Evolutionary conservation across 257 asterid genomes (phyloP).

Genomic region (Solanum paucissectum): DNA sequence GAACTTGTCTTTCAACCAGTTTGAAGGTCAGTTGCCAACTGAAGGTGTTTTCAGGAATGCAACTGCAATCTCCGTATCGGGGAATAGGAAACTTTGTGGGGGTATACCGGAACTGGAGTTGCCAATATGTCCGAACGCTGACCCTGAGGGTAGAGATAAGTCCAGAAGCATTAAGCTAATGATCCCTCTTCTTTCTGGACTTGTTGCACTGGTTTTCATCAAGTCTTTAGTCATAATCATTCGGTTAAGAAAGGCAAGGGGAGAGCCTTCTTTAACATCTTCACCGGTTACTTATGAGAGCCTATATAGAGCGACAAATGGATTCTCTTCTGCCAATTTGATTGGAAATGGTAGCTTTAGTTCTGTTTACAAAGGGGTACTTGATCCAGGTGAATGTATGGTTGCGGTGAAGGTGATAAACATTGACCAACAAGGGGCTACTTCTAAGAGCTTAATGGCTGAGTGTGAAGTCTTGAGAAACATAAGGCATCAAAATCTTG

Average conservation of each 20-base stretch:
- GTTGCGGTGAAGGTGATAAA: slow-evolving; percentile 5
- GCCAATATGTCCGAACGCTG: slow-evolving; percentile 1
- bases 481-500: slow-evolving; percentile 1
- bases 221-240: not conserved
- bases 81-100: slow-evolving; percentile 24
- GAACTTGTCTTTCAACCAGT: slow-evolving; percentile 22
- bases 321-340: slow-evolving; percentile 8
- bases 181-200: not conserved
- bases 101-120: slow-evolving; percentile 2
- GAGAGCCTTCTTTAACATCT: not conserved
- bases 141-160: not conserved
- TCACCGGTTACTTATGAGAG: slow-evolving; percentile 1
- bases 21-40: slow-evolving; percentile 20
- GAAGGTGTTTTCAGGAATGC: slow-evolving; percentile 11
- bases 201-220: not conserved
- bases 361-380: slow-evolving; percentile 7
- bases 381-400: not conserved
- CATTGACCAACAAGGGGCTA: not conserved
- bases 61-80: not conserved
- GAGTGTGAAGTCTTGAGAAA: slow-evolving; percentile 1
- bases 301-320: slow-evolving; percentile 14
- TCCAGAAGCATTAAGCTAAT: not conserved
- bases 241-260: not conserved
- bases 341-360: slow-evolving; percentile 11
- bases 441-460: not conserved